Evolutionary conservation across 805 yeast species (phyloP), one percentile per base, ranked within the genome.

Genomic region (Grigorovia transvaalensis): DNA sequence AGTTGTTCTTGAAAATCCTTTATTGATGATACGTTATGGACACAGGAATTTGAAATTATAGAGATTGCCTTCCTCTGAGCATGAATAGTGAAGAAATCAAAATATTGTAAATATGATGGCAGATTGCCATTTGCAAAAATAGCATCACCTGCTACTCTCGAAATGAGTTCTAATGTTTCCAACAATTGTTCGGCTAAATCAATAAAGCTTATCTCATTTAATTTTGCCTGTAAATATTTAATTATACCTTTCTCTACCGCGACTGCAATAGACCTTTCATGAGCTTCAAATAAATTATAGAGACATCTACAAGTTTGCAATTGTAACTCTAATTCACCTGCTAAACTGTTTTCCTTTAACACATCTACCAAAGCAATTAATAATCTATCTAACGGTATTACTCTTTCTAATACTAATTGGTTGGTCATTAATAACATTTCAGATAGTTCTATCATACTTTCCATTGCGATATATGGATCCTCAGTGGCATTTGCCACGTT

Each of bases 141-240:
- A 30, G 71, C 75, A 44, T 68, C 63, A 1, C 83, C 78, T 20
- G 76, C 70, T 33, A 74, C 74, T 53, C 82, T 69, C 1, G 89
- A 80, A 15, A 85, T 79, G 64, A 79, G 73, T 61, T 84, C 90
- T 46, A 85, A 69, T 0, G 90, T 81, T 60, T 84, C 90, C 44
- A 89, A 68, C 0, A 89, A 88, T 67, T 90, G 96, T 63, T 91
- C 99, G 0, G 96, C 95, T 50, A 91, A 72, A 64, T 91, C 99
- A 50, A 91, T 90, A 62, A 80, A 90, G 51, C 82, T 80, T 17
- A 91, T 83, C 55, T 88, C 95, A 52, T 78, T 61, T 41, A 93
- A 66, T 54, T 85, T 85, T 6, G 74, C 70, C 57, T 84, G 79
- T 27, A 93, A 71, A 0, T 79, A 80, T 45, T 80, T 82, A 8